Conservation (phyloP, 352 stramenopile genomes). For the Pythium plurisporium region DNA sequence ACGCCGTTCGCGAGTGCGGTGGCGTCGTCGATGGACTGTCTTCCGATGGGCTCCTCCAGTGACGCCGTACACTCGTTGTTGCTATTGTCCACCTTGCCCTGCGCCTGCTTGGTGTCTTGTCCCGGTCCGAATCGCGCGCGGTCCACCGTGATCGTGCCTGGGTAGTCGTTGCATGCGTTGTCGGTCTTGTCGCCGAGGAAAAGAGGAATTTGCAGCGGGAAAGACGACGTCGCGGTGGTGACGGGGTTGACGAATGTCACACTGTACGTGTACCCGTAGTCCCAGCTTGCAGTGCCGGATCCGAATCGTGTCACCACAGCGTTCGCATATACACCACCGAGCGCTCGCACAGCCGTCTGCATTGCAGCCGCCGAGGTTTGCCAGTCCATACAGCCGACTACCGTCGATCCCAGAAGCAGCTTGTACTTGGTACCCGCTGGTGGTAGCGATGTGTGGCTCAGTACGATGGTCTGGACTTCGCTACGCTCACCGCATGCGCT, state of each 20-base stretch:
- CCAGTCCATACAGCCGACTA: conserved; percentile 44
- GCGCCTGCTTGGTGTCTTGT: conserved; percentile 40
- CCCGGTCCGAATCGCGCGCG: conserved; percentile 47
- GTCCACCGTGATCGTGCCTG: conserved; percentile 23
- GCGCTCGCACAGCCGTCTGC: conserved; percentile 19
- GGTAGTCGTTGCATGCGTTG: conserved; percentile 31
- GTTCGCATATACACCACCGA: conserved; percentile 28
- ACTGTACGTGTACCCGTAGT: conserved; percentile 68
- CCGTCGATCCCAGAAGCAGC: conserved; percentile 20
- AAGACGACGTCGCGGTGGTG: conserved; percentile 27
- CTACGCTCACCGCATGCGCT: conserved; percentile 64
- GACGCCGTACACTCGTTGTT: conserved; percentile 52
- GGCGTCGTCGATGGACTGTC: conserved; percentile 37
- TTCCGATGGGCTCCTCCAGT: conserved; percentile 35
- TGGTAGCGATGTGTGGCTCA: conserved; percentile 19
- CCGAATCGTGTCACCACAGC: conserved; percentile 34
- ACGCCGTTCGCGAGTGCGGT: conserved; percentile 32
- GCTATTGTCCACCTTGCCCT: conserved; percentile 45
- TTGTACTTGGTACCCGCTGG: conserved; percentile 22
- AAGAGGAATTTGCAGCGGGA: conserved; percentile 38
- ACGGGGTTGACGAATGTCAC: conserved; percentile 50
- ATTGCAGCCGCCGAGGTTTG: conserved; percentile 16
- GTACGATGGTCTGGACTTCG: conserved; percentile 61
- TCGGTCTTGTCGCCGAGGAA: conserved; percentile 26
- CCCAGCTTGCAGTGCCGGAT: conserved; percentile 53